Base-by-base conservation (phyloP, 371 early-diverging fungal genomes). In the Mortierella sp. region DNA sequence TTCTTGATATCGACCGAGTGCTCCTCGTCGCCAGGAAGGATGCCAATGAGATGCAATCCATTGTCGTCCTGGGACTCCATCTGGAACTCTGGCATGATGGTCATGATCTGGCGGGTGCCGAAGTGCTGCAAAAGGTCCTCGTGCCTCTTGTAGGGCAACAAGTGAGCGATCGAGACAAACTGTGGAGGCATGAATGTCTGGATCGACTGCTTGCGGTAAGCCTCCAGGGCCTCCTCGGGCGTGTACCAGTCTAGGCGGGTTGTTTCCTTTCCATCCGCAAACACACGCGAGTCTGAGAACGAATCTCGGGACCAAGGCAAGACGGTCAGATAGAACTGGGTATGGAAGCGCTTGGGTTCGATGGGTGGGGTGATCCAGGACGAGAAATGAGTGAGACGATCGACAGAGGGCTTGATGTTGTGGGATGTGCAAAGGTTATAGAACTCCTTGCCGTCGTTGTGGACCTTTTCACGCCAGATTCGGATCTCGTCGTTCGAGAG, bases 291-390 rank as follows among this genome's bases (percentile, higher is more conserved):
- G 2, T 86, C 82, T 34, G 87, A 82, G 65, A 86, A 86, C 14
- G 87, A 82, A 10, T 82, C 82, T 10, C 82, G 65, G 7, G 87
- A 86, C 87, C 87, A 86, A 70, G 82, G 80, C 0, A 96, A 47
- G 31, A 89, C 90, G 4, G 94, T 92, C 75, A 96, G 76, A 83
- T 92, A 96, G 80, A 97, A 97, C 8, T 91, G 90, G 8, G 97
- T 95, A 73, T 94, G 92, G 86, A 95, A 97, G 38, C 97, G 92
- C 72, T 89, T 90, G 57, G 89, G 79, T 83, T 94, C 92, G 0
- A 90, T 83, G 9, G 88, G 79, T 19, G 97, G 97, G 16, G 96
- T 96, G 47, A 95, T 91, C 97, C 97, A 97, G 73, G 93, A 93
- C 1, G 94, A 92, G 83, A 96, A 93, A 11, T 91, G 93, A 2